Conservation (phyloP, 768 basidiomycete species). For the Collybia nuda region DNA sequence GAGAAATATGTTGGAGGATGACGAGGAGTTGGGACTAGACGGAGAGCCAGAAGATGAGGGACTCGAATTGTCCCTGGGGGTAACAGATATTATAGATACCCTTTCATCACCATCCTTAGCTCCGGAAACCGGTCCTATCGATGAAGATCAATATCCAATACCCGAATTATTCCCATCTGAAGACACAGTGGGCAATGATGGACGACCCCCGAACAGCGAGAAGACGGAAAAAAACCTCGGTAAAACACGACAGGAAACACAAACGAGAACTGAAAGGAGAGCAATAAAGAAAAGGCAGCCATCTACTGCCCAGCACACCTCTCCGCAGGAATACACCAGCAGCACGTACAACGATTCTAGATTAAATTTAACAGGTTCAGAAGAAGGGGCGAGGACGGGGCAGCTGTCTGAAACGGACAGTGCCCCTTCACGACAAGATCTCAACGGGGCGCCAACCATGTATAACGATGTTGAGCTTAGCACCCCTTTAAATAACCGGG, state of each 20-base stretch:
- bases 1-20: slow-evolving; percentile 75
- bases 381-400: background rate
- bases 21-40: slow-evolving; percentile 54
- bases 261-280: background rate
- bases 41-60: slow-evolving; percentile 12
- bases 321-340: background rate
- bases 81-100: background rate
- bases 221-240: slow-evolving; percentile 10
- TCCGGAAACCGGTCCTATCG: slow-evolving; percentile 1
- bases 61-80: background rate
- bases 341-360: background rate
- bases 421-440: background rate
- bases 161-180: background rate
- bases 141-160: background rate
- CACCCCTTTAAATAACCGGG: background rate
- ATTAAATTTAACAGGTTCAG: background rate
- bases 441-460: background rate
- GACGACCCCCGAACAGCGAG: slow-evolving; percentile 4
- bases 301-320: slow-evolving; percentile 6
- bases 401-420: background rate
- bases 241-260: background rate
- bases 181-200: slow-evolving; percentile 3
- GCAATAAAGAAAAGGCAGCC: slow-evolving; percentile 14
- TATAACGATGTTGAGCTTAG: slow-evolving; percentile 6
- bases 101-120: slow-evolving; percentile 1